These are phyloP conservation scores for Erodium maritimum DNA, from an alignment of 345 rosid genomes.

Conservation along the genomic window DNA sequence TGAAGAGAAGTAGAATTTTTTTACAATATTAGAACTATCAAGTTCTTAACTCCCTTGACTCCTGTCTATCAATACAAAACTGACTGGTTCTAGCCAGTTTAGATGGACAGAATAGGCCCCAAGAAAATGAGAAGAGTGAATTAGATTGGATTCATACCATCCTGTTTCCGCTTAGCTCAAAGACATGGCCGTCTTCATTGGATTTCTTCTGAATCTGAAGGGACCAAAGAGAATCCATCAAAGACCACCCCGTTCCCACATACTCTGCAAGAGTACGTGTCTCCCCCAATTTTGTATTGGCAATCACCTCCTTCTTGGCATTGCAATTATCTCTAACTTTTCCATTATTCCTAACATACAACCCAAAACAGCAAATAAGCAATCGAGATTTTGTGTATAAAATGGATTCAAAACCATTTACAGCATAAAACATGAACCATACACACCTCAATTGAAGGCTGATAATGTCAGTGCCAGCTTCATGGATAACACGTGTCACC, in stretches of 20 bases:
- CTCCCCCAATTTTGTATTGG: slow-evolving; percentile 42
- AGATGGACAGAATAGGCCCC: not conserved
- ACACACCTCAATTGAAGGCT: slow-evolving; percentile 82
- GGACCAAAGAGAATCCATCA: slow-evolving; percentile 59
- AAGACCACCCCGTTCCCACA: slow-evolving; percentile 43
- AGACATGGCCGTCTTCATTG: slow-evolving; percentile 33
- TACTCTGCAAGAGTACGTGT: slow-evolving; percentile 47
- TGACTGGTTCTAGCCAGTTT: not conserved
- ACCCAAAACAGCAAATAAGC: slow-evolving; percentile 7
- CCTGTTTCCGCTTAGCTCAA: slow-evolving; percentile 50
- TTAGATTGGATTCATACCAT: slow-evolving; percentile 34
- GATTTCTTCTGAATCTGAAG: slow-evolving; percentile 29
- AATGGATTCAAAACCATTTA: not conserved
- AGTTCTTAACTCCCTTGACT: too few species aligned
- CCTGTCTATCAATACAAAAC: too few species aligned
- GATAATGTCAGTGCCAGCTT: slow-evolving; percentile 46
- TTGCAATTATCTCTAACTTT: slow-evolving; percentile 12
- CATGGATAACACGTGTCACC: slow-evolving; percentile 34
- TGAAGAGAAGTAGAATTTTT: too few species aligned
- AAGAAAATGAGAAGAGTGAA: slow-evolving; percentile 5
- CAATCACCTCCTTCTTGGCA: slow-evolving; percentile 53
- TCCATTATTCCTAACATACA: slow-evolving; percentile 32
- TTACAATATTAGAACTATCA: too few species aligned
- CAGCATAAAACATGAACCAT: slow-evolving; percentile 8
- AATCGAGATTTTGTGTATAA: slow-evolving; percentile 3